Percentiles rank a stretch among this genome's conserved stretches.
phyloP scores from a whole-genome alignment of 2,329 filamentous ascomycete genomes.

The Fusarium sp. region DNA sequence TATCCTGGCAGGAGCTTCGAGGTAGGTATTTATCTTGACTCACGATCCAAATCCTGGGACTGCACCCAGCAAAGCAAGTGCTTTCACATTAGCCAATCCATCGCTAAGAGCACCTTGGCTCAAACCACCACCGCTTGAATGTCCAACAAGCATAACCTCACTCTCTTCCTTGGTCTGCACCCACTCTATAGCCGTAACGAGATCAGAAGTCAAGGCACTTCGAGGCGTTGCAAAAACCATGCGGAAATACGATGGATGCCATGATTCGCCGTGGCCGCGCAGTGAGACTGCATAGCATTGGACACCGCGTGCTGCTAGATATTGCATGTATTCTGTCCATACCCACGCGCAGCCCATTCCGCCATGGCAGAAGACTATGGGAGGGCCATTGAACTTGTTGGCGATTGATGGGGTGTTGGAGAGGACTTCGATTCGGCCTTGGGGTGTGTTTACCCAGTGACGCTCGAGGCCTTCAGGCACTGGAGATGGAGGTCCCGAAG shows the following conservation, averaged over 20 bases:
- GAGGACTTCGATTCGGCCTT: constrained; percentile 61
- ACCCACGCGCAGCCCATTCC: constrained; percentile 65
- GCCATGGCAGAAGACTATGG: constrained; percentile 64
- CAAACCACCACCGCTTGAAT: constrained; percentile 63
- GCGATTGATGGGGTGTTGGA: constrained; percentile 48
- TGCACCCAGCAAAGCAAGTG: constrained; percentile 58
- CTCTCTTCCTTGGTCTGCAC: constrained; percentile 45
- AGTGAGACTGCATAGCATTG: constrained; percentile 64
- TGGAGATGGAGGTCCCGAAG: constrained; percentile 33
- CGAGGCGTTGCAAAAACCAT: constrained; percentile 60
- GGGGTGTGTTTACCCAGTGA: constrained; percentile 55
- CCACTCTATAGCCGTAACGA: constrained; percentile 55
- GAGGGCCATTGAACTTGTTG: constrained; percentile 34
- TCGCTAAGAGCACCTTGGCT: constrained; percentile 60
- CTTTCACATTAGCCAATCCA: constrained; percentile 53
- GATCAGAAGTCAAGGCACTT: constrained; percentile 55
- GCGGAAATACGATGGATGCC: constrained; percentile 59
- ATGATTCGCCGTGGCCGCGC: constrained; percentile 63
- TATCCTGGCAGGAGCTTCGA: neutral
- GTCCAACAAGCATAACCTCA: constrained; percentile 58
- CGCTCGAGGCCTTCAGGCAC: constrained; percentile 55
- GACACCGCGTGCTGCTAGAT: constrained; percentile 56
- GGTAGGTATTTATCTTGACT: constrained; percentile 6
- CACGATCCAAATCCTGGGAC: constrained; percentile 56
- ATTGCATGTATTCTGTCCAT: constrained; percentile 63